phyloP scores from a whole-genome alignment of 2,329 filamentous ascomycete genomes.

The Fusarium azukiicola region DNA sequence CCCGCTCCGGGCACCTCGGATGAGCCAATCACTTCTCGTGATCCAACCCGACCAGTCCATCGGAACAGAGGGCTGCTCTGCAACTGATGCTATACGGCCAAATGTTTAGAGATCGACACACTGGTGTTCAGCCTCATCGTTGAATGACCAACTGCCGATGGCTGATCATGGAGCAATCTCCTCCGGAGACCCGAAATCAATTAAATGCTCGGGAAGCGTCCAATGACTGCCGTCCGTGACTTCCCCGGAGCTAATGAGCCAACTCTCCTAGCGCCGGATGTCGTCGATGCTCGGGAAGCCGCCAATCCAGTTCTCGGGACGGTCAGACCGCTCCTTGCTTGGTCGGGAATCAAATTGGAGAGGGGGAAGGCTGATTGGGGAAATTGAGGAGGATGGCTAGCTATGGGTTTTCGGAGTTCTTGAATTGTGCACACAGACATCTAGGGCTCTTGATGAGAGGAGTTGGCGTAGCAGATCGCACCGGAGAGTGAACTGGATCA shows the following conservation, averaged over 20 bases:
- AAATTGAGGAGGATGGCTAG: not conserved
- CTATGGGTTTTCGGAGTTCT: too few species aligned
- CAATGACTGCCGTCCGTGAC: not conserved
- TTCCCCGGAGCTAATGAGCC: not conserved
- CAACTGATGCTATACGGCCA: not conserved
- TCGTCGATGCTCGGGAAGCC: conserved; percentile 6
- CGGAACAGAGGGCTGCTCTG: not conserved
- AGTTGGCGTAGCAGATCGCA: too few species aligned
- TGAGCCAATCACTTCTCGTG: not conserved
- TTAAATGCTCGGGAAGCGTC: not conserved
- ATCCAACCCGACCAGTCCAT: not conserved
- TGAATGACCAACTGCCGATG: not conserved
- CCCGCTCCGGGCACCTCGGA: not conserved
- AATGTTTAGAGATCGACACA: not conserved
- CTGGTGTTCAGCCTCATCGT: not conserved
- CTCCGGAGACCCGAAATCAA: not conserved
- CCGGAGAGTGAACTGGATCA: too few species aligned
- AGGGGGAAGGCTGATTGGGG: not conserved
- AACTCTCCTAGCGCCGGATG: not conserved
- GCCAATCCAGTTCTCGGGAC: conserved; percentile 15
- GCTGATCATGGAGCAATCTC: not conserved
- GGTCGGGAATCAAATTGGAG: not conserved
- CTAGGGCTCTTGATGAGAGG: too few species aligned
- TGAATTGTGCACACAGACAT: too few species aligned
- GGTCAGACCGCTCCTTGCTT: not conserved